These are phyloP conservation scores for Rhynchospora tenuis DNA, from an alignment of 176 grass and related monocot genomes.

Conservation along the genomic window DNA sequence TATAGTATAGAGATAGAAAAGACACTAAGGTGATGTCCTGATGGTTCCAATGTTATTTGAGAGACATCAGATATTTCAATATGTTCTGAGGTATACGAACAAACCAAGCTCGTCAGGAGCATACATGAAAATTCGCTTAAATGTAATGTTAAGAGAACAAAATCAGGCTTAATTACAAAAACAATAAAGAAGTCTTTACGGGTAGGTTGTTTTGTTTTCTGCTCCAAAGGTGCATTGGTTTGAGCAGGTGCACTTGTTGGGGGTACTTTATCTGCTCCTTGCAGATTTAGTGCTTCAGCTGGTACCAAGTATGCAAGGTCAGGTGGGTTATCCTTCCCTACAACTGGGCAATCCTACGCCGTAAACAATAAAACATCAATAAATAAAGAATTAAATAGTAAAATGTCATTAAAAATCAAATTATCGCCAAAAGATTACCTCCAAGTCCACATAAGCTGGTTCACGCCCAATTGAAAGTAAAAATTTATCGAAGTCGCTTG, in stretches of 20 bases:
- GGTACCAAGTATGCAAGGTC: conserved; percentile 81
- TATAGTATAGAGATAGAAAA: background rate
- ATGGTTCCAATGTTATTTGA: background rate
- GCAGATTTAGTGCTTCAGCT: conserved; percentile 30
- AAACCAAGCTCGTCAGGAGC: background rate
- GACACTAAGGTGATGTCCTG: background rate
- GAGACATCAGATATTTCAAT: background rate
- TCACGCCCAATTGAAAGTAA: conserved; percentile 69
- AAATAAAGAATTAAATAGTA: background rate
- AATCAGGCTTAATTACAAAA: conserved; percentile 10
- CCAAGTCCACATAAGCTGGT: conserved; percentile 80
- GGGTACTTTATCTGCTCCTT: conserved; percentile 31
- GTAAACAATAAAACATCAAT: conserved; percentile 24
- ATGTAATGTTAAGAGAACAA: background rate
- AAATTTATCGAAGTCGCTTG: conserved; percentile 89
- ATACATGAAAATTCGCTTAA: background rate
- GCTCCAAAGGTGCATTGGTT: conserved; percentile 35
- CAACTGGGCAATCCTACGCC: conserved; percentile 55
- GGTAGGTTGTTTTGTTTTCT: conserved; percentile 27
- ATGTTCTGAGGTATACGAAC: background rate
- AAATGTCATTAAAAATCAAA: background rate
- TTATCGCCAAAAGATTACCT: conserved; percentile 43
- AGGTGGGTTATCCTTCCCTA: conserved; percentile 88
- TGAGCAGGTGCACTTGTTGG: conserved; percentile 35
- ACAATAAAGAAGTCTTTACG: conserved; percentile 31